Conservation (phyloP, 306 rosid genomes). For the Vigna mungo region DNA sequence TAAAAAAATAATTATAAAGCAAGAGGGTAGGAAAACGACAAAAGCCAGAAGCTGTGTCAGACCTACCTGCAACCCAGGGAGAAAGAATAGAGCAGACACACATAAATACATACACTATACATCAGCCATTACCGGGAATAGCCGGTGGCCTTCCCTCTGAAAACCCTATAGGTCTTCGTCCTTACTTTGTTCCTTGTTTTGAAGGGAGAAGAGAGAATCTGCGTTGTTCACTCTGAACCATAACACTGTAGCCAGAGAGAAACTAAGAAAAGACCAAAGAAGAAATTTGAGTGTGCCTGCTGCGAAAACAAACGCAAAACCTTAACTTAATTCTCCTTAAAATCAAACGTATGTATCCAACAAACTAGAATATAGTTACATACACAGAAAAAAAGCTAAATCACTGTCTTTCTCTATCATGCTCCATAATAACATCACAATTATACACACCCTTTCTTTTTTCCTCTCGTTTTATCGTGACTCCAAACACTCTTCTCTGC, state of each 20-base stretch:
- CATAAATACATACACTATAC: slow-evolving; percentile 15
- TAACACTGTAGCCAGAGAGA: not conserved
- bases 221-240: slow-evolving; percentile 22
- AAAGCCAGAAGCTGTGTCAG: slow-evolving; percentile 60
- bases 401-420: slow-evolving; percentile 1
- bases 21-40: slow-evolving; percentile 57
- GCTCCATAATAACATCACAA: slow-evolving; percentile 19
- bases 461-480: not conserved
- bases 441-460: slow-evolving; percentile 22
- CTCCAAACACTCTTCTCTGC: slow-evolving; percentile 36
- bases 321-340: not conserved
- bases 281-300: slow-evolving; percentile 11
- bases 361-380: not conserved
- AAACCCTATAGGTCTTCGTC: slow-evolving; percentile 39
- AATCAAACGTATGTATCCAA: slow-evolving; percentile 11
- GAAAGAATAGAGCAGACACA: slow-evolving; percentile 16
- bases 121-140: slow-evolving; percentile 62
- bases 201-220: slow-evolving; percentile 33
- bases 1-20: slow-evolving; percentile 5
- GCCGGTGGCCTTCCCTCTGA: slow-evolving; percentile 66
- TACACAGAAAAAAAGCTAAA: not conserved
- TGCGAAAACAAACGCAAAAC: not conserved
- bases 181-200: slow-evolving; percentile 38
- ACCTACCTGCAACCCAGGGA: slow-evolving; percentile 59
- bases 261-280: slow-evolving; percentile 3